phyloP scores from a whole-genome alignment of 768 basidiomycete genomes.

The Suillus bovinus region DNA sequence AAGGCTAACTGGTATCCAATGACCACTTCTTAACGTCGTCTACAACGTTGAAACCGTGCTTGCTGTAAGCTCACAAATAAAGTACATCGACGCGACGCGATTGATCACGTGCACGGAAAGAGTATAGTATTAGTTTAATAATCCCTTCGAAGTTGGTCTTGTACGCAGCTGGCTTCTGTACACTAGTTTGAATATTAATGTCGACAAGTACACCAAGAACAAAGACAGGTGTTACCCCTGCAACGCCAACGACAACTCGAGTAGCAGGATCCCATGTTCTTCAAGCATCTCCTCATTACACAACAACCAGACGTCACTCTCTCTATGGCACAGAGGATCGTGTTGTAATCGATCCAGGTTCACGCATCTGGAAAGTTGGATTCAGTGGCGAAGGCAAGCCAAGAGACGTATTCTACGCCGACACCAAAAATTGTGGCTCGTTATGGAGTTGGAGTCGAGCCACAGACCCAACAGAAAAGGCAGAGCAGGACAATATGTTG shows the following conservation, averaged over 20 bases:
- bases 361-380: constrained; percentile 93
- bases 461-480: constrained; percentile 51
- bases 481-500: constrained; percentile 74
- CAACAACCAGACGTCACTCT: constrained; percentile 85
- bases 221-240: constrained; percentile 20
- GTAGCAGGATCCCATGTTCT: constrained; percentile 47
- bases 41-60: background rate
- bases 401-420: constrained; percentile 78
- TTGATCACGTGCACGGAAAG: background rate
- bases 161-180: background rate
- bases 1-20: background rate
- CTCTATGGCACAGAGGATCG: constrained; percentile 97
- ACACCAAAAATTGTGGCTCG: constrained; percentile 39
- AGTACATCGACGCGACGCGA: background rate
- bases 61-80: background rate
- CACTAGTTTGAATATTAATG: constrained; percentile 23
- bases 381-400: constrained; percentile 96
- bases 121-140: background rate
- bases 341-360: constrained; percentile 93
- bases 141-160: background rate
- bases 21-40: background rate
- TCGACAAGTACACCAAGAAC: constrained; percentile 36
- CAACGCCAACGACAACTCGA: constrained; percentile 61
- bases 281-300: constrained; percentile 80
- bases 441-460: constrained; percentile 67